Evolutionary conservation across 441 rosid species (phyloP).

Genomic region (Populus hybrid): DNA sequence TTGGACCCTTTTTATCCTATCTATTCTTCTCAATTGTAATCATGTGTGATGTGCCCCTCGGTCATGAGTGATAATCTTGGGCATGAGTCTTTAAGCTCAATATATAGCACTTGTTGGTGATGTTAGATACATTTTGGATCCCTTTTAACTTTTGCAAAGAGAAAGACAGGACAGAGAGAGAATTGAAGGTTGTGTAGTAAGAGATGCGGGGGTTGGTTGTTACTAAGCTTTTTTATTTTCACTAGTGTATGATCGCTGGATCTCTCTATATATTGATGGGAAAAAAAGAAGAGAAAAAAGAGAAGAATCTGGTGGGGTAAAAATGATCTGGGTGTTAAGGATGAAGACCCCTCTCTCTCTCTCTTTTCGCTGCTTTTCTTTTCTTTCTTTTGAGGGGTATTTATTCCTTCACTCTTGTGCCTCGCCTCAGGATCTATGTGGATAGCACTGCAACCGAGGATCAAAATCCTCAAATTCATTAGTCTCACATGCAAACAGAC

Average conservation of each 20-base stretch:
- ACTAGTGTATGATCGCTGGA: background rate
- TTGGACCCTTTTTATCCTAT: slow-evolving; percentile 12
- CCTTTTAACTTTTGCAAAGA: slow-evolving; percentile 7
- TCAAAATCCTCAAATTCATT: background rate
- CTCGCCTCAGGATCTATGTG: background rate
- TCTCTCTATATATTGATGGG: background rate
- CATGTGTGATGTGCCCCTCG: slow-evolving; percentile 23
- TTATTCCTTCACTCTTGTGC: slow-evolving; percentile 4
- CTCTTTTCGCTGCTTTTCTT: no score
- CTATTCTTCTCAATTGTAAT: slow-evolving; percentile 4
- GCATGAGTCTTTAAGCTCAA: slow-evolving; percentile 35
- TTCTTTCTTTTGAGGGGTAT: background rate
- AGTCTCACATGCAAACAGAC: slow-evolving; percentile 20
- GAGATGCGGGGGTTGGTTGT: background rate
- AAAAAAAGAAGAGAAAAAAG: no score
- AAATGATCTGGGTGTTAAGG: slow-evolving; percentile 26
- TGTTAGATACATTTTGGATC: background rate
- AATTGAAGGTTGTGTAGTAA: slow-evolving; percentile 10
- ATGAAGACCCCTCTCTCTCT: background rate
- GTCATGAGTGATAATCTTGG: slow-evolving; percentile 26
- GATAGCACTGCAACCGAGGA: slow-evolving; percentile 6
- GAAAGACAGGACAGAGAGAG: slow-evolving; percentile 7
- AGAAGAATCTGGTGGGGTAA: slow-evolving; percentile 12
- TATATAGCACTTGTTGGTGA: slow-evolving; percentile 36
- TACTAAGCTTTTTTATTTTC: no score